Evolutionary conservation across 805 yeast genomes (phyloP).

Genomic region (Cyberlindnera bimundalis): DNA sequence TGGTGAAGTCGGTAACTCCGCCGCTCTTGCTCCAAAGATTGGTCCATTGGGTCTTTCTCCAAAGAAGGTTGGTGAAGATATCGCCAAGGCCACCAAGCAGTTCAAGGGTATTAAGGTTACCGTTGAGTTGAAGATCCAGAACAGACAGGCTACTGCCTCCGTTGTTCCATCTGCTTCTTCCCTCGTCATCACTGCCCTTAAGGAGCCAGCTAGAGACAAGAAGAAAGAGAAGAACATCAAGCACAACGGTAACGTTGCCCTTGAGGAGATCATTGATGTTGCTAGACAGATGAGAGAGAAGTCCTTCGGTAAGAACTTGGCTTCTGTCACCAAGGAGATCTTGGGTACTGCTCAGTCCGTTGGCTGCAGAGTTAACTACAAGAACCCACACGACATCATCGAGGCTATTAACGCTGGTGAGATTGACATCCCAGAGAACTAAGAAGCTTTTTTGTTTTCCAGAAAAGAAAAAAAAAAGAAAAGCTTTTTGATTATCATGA

Average conservation of each 20-base stretch:
- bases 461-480: not conserved
- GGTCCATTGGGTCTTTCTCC: constrained; percentile 99
- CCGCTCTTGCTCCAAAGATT: constrained; percentile 99
- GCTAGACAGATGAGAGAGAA: constrained; percentile 97
- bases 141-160: constrained; percentile 99
- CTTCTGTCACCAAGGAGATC: constrained; percentile 97
- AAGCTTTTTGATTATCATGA: constrained; percentile 6
- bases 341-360: constrained; percentile 99
- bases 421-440: constrained; percentile 86
- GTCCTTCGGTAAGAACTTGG: constrained; percentile 96
- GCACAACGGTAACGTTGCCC: constrained; percentile 98
- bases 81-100: constrained; percentile 98
- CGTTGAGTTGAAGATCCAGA: constrained; percentile 97
- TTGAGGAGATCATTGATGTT: constrained; percentile 93
- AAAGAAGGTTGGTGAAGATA: constrained; percentile 99
- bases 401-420: constrained; percentile 99
- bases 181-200: constrained; percentile 96
- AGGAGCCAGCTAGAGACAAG: constrained; percentile 99
- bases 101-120: constrained; percentile 99
- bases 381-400: constrained; percentile 98
- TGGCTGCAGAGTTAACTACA: constrained; percentile 99
- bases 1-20: constrained; percentile 99
- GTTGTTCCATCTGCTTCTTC: constrained; percentile 99
- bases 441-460: constrained; percentile 28
- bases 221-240: constrained; percentile 99